phyloP scores from a whole-genome alignment of 2,329 filamentous ascomycete species.

The Trichoderma simmonsii region DNA sequence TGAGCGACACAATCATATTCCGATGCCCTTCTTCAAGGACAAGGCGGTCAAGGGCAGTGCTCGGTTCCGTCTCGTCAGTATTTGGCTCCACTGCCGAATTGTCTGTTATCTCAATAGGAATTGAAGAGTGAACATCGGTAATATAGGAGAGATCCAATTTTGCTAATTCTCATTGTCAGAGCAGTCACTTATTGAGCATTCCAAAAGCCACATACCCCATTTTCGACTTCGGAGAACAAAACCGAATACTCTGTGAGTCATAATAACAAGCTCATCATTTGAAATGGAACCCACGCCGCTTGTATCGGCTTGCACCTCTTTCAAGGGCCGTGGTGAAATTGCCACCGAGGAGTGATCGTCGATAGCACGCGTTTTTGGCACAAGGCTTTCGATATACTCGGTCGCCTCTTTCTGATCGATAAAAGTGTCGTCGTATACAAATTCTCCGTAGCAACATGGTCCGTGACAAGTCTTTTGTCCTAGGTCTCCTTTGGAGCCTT shows the following conservation, averaged over 20 bases:
- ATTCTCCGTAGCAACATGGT: background rate
- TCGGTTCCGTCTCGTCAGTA: background rate
- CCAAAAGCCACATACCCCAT: slow-evolving; percentile 29
- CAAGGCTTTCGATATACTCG: slow-evolving; percentile 6
- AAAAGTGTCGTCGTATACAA: background rate
- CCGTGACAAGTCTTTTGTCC: background rate
- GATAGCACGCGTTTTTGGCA: background rate
- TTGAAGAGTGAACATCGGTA: background rate
- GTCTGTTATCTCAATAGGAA: background rate
- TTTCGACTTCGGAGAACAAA: slow-evolving; percentile 33
- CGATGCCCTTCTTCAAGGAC: slow-evolving; percentile 21
- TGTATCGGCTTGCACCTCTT: background rate
- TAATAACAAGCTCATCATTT: slow-evolving; percentile 30
- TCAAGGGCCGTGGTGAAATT: background rate
- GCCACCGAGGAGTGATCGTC: background rate
- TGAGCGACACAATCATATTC: background rate
- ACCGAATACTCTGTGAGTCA: slow-evolving; percentile 32
- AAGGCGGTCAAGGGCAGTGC: slow-evolving; percentile 27
- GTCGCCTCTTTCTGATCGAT: slow-evolving; percentile 1
- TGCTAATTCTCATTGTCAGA: background rate
- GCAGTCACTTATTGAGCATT: background rate
- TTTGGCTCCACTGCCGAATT: background rate
- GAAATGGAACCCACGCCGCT: background rate
- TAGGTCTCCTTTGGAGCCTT: background rate
- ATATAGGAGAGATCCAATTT: background rate